Conservation (phyloP, 176 grass and related monocot species). For the Musa troglodytarum region DNA sequence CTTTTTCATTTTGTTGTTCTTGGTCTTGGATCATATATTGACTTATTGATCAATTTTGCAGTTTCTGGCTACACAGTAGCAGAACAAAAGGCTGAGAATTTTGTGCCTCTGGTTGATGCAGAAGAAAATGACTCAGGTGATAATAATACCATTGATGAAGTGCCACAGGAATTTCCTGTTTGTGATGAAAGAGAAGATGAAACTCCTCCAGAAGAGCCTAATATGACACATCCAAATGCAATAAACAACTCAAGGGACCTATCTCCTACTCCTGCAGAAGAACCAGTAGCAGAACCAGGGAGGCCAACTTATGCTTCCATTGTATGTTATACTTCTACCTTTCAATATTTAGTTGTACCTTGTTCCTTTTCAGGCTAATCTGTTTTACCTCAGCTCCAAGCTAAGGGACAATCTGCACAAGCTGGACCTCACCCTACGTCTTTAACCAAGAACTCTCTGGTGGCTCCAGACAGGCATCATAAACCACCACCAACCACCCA, state of each 20-base stretch:
- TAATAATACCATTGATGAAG: slow-evolving; percentile 44
- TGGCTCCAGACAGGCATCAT: slow-evolving; percentile 24
- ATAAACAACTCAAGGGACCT: slow-evolving; percentile 27
- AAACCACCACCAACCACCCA: slow-evolving; percentile 24
- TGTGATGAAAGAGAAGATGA: slow-evolving; percentile 42
- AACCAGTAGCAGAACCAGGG: slow-evolving; percentile 53
- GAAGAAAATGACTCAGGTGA: slow-evolving; percentile 43
- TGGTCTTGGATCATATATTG: background rate
- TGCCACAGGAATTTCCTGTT: slow-evolving; percentile 34
- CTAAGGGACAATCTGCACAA: slow-evolving; percentile 29
- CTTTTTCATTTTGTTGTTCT: background rate
- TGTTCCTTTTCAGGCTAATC: slow-evolving; percentile 12
- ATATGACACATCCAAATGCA: slow-evolving; percentile 38
- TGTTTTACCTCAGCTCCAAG: slow-evolving; percentile 35
- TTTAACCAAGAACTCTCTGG: slow-evolving; percentile 29
- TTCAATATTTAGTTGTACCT: background rate
- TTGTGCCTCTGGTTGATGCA: slow-evolving; percentile 21
- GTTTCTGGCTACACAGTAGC: slow-evolving; percentile 32
- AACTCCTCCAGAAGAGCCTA: slow-evolving; percentile 38
- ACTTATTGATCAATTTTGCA: slow-evolving; percentile 2
- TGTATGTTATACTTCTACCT: slow-evolving; percentile 34
- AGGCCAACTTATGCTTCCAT: slow-evolving; percentile 94
- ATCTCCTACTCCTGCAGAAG: slow-evolving; percentile 34
- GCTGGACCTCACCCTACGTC: slow-evolving; percentile 26
- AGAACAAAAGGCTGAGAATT: slow-evolving; percentile 41